Base-by-base conservation (phyloP, 257 asterid genomes). In the Buddleja alternifolia region DNA sequence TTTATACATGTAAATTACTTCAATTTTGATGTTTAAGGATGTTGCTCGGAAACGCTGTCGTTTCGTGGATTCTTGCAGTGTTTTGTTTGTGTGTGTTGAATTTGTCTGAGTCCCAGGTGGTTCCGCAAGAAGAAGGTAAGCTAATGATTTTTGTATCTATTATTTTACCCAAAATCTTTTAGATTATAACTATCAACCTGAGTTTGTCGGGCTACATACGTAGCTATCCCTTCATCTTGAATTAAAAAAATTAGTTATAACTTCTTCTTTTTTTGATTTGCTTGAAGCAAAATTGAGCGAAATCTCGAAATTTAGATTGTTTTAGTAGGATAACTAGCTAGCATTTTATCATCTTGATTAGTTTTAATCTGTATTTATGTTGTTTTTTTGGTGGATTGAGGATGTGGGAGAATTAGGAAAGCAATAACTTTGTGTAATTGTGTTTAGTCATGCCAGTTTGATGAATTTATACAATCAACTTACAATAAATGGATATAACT, bases 91-190 rank as follows among this genome's bases (percentile, higher is more conserved):
- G 64, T 56, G 36, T 82, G 21, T 68, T 75, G 25, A 54, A 60
- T 16, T 29, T 78, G 8, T 68, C 79, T 32, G 60, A 36, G 0
- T 60, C 86, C 0, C 84, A 83, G 32, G 82, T 74, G 55, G 77
- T 72, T n/a, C 89, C 89, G 1, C 83, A 29, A 25, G 71, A 78
- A 41, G 89, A 83, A 80, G 84, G 86, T 81, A 42, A 21, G 52
- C 25, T 53, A n/a, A 45, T 69, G 39, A 23, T 23, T 59, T 42
- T 44, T 62, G 1, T 4, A 7, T 63, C 3, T 16, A 4, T 40
- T 8, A 19, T 29, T 46, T 19, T 8, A n/a, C n/a, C n/a, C n/a
- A n/a, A n/a, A n/a, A n/a, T n/a, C n/a, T n/a, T n/a, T n/a, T n/a
- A n/a, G n/a, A n/a, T n/a, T n/a, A n/a, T n/a, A n/a, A n/a, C n/a